A percentile compares a stretch with the other conserved stretches of the same genome.
These are phyloP conservation scores for Sedum album DNA, from an alignment of 164 flowering plant species.

Conservation along the genomic window DNA sequence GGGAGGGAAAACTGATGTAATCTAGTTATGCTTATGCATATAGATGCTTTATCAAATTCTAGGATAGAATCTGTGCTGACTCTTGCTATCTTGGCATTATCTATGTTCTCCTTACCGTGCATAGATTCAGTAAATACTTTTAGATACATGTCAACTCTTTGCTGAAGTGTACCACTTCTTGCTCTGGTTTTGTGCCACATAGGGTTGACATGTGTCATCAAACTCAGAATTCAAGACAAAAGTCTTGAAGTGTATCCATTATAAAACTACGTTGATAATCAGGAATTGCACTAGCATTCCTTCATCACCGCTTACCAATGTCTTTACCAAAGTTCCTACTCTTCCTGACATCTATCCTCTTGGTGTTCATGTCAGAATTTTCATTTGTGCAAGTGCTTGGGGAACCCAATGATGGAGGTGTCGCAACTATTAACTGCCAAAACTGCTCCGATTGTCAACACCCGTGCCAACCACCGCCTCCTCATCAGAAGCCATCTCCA, in stretches of 20 bases:
- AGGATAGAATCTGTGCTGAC: neutral
- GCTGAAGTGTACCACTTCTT: neutral
- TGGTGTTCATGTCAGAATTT: neutral
- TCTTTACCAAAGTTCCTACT: neutral
- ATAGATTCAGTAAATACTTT: neutral
- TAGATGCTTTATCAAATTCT: neutral
- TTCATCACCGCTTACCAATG: conserved; percentile 2
- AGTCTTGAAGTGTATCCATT: neutral
- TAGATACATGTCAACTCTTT: neutral
- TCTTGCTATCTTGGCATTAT: neutral
- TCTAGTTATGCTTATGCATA: neutral
- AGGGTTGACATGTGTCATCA: neutral
- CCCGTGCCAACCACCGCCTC: neutral
- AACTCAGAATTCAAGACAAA: conserved; percentile 4
- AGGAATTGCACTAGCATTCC: neutral
- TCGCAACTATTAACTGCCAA: neutral
- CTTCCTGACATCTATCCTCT: neutral
- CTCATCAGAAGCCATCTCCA: neutral
- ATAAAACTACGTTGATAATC: neutral
- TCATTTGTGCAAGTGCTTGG: neutral
- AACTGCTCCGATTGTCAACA: neutral
- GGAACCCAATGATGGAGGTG: neutral
- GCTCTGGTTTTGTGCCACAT: conserved; percentile 2
- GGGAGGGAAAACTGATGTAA: no score
- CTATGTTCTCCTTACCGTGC: neutral